phyloP scores from a whole-genome alignment of 106 monocot species.

The Gastrodia elata region DNA sequence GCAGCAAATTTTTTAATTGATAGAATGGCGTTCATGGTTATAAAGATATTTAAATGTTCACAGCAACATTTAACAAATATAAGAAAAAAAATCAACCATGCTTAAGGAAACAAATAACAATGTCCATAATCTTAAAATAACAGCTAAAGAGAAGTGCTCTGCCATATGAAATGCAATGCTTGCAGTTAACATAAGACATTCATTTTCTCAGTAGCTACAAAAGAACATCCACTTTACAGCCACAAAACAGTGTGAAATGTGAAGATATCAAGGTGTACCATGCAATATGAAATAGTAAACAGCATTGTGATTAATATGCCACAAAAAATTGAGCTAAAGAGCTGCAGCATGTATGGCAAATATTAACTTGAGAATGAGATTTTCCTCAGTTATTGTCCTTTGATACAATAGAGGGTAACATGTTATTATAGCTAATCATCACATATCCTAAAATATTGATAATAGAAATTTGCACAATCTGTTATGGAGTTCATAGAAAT shows the following conservation, averaged over 20 bases:
- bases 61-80: neutral
- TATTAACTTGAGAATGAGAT: neutral
- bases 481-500: neutral
- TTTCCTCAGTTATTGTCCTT: neutral
- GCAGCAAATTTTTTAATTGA: neutral
- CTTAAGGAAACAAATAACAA: neutral
- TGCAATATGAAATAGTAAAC: neutral
- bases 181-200: too few relatives aligned
- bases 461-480: neutral
- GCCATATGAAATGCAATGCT: too few relatives aligned
- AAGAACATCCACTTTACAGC: neutral
- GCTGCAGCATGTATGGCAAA: neutral
- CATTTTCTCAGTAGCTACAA: neutral
- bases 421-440: neutral
- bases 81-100: neutral
- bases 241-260: neutral
- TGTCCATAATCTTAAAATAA: neutral
- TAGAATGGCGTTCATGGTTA: neutral
- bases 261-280: neutral
- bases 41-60: neutral
- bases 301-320: neutral
- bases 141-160: neutral
- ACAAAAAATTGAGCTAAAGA: neutral
- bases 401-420: neutral
- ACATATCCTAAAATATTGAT: neutral